Percentiles rank a stretch among this genome's conserved stretches.
Conservation (phyloP, 176 grass and related monocot genomes). For the Musa beccarii region DNA sequence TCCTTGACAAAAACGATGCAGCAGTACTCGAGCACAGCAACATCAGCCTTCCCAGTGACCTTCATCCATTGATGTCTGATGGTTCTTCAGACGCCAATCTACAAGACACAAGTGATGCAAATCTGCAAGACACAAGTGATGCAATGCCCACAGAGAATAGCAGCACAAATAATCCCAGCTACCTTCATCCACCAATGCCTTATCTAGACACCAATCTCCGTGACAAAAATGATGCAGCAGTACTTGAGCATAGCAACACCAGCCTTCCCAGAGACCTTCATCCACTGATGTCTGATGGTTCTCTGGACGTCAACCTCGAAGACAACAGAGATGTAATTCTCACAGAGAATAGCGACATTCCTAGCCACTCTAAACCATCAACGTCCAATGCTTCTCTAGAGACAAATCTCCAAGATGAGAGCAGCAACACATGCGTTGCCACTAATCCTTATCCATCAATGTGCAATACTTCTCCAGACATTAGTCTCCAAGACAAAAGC, state of each 20-base stretch:
- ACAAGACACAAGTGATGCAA: neutral
- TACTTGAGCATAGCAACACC: neutral
- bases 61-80: neutral
- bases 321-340: neutral
- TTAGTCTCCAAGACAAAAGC: neutral
- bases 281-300: neutral
- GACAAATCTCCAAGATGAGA: neutral
- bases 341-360: neutral
- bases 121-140: neutral
- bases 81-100: neutral
- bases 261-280: neutral
- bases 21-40: neutral
- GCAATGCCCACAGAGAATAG: neutral
- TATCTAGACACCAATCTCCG: neutral
- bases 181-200: neutral
- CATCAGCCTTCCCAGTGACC: neutral
- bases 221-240: neutral
- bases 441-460: neutral
- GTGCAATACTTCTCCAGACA: neutral
- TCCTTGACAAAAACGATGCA: neutral
- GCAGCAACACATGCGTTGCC: neutral
- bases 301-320: neutral
- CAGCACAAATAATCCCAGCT: neutral
- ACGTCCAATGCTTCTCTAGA: conserved; percentile 2
- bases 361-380: conserved; percentile 6